phyloP scores from a whole-genome alignment of 139 green algal species.

The Dunaliella sp. region DNA sequence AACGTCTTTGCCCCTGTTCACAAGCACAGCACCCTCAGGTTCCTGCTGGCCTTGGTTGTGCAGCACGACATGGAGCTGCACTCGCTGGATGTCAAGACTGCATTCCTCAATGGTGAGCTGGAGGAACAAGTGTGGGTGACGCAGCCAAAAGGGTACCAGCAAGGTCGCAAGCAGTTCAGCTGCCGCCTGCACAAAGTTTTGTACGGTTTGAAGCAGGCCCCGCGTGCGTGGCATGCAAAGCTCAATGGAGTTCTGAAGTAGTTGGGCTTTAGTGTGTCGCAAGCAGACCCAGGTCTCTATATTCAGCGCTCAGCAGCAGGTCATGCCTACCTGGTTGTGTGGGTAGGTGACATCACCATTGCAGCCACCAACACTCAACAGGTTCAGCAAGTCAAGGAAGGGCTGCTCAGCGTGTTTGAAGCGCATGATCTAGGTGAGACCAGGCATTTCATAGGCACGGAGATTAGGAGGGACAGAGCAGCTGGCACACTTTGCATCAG shows the following conservation, averaged over 20 bases:
- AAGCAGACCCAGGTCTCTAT: slow-evolving; percentile 29
- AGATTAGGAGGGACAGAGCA: slow-evolving; percentile 13
- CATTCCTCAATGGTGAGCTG: slow-evolving; percentile 55
- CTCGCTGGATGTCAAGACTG: slow-evolving; percentile 57
- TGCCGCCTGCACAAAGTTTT: slow-evolving; percentile 31
- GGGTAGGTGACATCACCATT: slow-evolving; percentile 31
- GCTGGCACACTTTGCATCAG: slow-evolving; percentile 2
- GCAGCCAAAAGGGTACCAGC: slow-evolving; percentile 27
- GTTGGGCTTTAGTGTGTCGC: slow-evolving; percentile 26
- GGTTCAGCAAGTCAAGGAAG: background rate
- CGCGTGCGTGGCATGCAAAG: slow-evolving; percentile 32
- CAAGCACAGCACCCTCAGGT: slow-evolving; percentile 16
- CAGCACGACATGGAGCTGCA: slow-evolving; percentile 37
- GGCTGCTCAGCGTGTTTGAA: background rate
- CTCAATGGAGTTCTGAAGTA: slow-evolving; percentile 17
- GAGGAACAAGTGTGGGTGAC: slow-evolving; percentile 38
- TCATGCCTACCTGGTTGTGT: slow-evolving; percentile 13
- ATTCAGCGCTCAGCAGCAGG: background rate
- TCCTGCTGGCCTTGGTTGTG: slow-evolving; percentile 29
- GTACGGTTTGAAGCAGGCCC: slow-evolving; percentile 45
- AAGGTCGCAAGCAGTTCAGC: background rate
- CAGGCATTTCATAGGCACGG: slow-evolving; percentile 30
- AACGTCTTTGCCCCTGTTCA: slow-evolving; percentile 37
- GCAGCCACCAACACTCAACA: background rate
- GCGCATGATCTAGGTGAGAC: background rate